Percentiles rank a stretch among this genome's conserved stretches.
These are phyloP conservation scores for Phytophthora quininea DNA, from an alignment of 352 stramenopile species.

Conservation along the genomic window DNA sequence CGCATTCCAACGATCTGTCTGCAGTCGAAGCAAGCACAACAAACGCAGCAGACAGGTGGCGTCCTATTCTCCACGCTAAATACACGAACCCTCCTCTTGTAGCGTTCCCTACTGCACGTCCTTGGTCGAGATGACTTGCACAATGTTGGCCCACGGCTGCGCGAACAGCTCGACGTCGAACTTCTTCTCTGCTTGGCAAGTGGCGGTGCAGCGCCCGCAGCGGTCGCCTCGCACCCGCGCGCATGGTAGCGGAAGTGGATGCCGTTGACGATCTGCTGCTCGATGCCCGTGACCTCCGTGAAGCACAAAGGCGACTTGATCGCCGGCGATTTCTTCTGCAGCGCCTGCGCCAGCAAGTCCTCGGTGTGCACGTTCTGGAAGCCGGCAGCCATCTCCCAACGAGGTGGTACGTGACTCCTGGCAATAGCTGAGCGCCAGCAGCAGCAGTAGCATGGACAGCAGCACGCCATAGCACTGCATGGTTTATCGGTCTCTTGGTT, in stretches of 20 bases:
- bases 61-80: conserved; percentile 29
- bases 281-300: conserved; percentile 44
- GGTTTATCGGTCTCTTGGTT: not conserved
- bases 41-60: not conserved
- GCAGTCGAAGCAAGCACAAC: conserved; percentile 2
- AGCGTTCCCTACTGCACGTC: conserved; percentile 29
- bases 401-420: conserved; percentile 34
- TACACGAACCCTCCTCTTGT: conserved; percentile 12
- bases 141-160: conserved; percentile 54
- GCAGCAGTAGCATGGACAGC: conserved; percentile 15
- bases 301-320: conserved; percentile 45
- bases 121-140: conserved; percentile 43
- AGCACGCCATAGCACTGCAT: conserved; percentile 13
- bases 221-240: conserved; percentile 39
- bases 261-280: conserved; percentile 69
- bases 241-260: conserved; percentile 69
- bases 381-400: conserved; percentile 49
- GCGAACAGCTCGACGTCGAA: conserved; percentile 56
- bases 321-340: conserved; percentile 30
- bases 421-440: conserved; percentile 12
- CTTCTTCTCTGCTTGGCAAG: conserved; percentile 25
- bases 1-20: not conserved
- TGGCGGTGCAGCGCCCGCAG: conserved; percentile 26
- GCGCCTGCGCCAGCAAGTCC: conserved; percentile 38
- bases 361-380: conserved; percentile 38